phyloP scores from a whole-genome alignment of 2,329 filamentous ascomycete genomes.

The Sphaceloma murrayae region DNA sequence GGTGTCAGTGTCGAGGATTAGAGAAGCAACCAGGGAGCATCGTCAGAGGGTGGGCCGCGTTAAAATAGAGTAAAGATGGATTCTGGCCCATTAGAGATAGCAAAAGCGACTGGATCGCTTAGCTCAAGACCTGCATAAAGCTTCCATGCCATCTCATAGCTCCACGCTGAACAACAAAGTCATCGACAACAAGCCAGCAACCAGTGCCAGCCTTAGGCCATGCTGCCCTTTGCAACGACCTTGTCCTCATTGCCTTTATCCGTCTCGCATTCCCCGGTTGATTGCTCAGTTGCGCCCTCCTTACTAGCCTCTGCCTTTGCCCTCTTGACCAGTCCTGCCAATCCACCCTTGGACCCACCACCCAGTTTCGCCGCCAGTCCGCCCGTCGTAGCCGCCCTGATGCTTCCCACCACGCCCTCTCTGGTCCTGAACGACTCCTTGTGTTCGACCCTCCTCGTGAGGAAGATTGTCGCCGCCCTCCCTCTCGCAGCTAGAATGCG shows the following conservation, averaged over 20 bases:
- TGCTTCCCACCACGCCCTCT: constrained; percentile 22
- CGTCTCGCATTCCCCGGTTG: no score
- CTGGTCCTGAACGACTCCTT: constrained; percentile 30
- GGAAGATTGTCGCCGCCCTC: constrained; percentile 48
- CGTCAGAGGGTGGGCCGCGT: no score
- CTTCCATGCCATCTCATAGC: no score
- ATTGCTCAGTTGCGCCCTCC: constrained; percentile 1
- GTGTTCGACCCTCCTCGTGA: constrained; percentile 41
- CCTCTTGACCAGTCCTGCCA: constrained; percentile 28
- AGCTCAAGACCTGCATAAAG: not conserved
- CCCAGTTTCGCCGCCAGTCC: constrained; percentile 4
- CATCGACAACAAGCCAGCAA: no score
- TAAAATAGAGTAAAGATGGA: no score
- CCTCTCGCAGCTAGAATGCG: constrained; percentile 51
- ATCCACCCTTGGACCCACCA: constrained; percentile 12
- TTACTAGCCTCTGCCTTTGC: constrained; percentile 5
- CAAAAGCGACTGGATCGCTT: constrained; percentile 8
- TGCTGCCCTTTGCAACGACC: not conserved
- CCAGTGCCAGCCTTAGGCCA: not conserved
- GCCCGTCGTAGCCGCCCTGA: not conserved
- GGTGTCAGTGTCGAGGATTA: constrained; percentile 32
- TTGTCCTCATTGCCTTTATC: not conserved
- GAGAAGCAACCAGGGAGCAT: no score
- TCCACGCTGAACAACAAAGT: no score
- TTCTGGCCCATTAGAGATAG: no score